Evolutionary conservation across 371 early-diverging fungal species (phyloP).

Genomic region (Mortierella sp.): DNA sequence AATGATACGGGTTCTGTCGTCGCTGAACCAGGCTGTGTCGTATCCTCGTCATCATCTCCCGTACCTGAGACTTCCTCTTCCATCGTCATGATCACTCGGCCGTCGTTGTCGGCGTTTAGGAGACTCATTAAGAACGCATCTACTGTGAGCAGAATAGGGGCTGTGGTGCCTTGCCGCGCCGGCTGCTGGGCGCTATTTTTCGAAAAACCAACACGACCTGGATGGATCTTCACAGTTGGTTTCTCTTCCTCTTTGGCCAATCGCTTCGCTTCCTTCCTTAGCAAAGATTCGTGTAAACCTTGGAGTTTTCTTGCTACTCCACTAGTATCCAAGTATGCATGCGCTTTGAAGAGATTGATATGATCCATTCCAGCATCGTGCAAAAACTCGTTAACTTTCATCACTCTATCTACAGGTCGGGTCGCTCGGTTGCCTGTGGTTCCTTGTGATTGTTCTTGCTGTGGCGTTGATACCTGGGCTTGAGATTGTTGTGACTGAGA

Average conservation of each 20-base stretch:
- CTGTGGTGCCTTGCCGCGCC: constrained; percentile 28
- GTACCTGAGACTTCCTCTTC: constrained; percentile 26
- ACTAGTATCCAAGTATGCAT: constrained; percentile 77
- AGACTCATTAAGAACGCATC: constrained; percentile 72
- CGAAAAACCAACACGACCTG: not conserved
- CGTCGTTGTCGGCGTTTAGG: constrained; percentile 76
- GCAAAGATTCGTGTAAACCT: constrained; percentile 44
- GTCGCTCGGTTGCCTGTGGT: not conserved
- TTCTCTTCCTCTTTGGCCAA: constrained; percentile 59
- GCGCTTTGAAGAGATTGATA: constrained; percentile 88
- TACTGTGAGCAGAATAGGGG: constrained; percentile 65
- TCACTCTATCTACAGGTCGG: constrained; percentile 57
- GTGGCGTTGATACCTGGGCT: not conserved
- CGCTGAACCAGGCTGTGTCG: not conserved
- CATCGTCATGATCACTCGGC: constrained; percentile 71
- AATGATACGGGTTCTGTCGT: constrained; percentile 7
- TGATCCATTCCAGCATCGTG: constrained; percentile 80
- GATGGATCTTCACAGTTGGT: constrained; percentile 32
- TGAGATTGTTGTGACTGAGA: not conserved
- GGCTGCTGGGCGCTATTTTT: constrained; percentile 2
- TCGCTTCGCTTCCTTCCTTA: constrained; percentile 33
- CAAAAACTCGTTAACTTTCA: constrained; percentile 80
- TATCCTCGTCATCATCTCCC: constrained; percentile 3
- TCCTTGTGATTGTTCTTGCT: constrained; percentile 2
- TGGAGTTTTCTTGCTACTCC: constrained; percentile 78